phyloP scores from a whole-genome alignment of 2,329 filamentous ascomycete genomes.

The Phaeosphaeriaceae sp. region DNA sequence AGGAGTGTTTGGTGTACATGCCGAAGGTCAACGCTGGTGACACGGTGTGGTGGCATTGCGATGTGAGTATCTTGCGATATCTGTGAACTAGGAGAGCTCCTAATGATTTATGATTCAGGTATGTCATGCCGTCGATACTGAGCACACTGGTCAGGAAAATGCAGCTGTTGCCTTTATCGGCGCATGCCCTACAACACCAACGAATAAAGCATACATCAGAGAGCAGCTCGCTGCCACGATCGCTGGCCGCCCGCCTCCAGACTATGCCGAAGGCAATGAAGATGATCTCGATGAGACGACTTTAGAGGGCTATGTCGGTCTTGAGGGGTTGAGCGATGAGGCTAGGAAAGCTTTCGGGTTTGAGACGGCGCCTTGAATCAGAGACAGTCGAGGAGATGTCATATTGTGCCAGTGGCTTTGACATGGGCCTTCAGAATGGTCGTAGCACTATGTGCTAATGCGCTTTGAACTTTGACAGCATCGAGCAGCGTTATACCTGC shows the following conservation, averaged over 20 bases:
- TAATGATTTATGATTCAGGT: no score
- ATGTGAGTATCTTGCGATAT: slow-evolving; percentile 38
- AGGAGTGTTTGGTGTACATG: slow-evolving; percentile 50
- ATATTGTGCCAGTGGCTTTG: not conserved
- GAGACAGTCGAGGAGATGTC: no score
- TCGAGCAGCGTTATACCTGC: slow-evolving; percentile 1
- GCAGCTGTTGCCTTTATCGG: slow-evolving; percentile 8
- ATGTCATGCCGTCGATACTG: slow-evolving; percentile 11
- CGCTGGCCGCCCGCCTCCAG: slow-evolving; percentile 5
- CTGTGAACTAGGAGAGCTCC: not conserved
- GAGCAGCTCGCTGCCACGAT: slow-evolving; percentile 6
- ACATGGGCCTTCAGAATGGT: not conserved
- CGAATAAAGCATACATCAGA: slow-evolving; percentile 7
- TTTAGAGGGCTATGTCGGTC: slow-evolving; percentile 6
- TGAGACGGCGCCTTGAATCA: not conserved
- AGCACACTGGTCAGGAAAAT: slow-evolving; percentile 4
- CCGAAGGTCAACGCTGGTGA: slow-evolving; percentile 51
- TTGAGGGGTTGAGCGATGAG: slow-evolving; percentile 5
- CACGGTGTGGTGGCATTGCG: slow-evolving; percentile 54
- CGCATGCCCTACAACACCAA: slow-evolving; percentile 8
- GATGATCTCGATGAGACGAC: slow-evolving; percentile 7
- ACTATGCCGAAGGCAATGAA: slow-evolving; percentile 4
- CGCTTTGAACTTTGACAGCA: slow-evolving; percentile 1
- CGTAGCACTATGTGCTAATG: not conserved
- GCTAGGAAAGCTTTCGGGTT: slow-evolving; percentile 5